Evolutionary conservation across 768 basidiomycete species (phyloP).

Genomic region (Podaxis rugospora): DNA sequence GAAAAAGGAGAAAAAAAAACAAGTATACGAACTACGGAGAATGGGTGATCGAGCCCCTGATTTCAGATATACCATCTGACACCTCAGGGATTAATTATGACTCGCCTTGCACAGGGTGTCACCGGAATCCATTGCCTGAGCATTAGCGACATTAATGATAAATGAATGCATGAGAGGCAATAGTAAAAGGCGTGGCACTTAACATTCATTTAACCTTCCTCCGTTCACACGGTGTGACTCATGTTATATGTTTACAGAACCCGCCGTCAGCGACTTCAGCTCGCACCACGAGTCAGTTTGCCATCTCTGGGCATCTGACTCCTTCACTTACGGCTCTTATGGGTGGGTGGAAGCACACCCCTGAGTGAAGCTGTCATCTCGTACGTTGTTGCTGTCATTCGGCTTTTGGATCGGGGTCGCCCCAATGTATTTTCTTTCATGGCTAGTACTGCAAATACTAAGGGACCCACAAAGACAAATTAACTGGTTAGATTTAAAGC

Average conservation of each 20-base stretch:
- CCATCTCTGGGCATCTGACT: neutral
- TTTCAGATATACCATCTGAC: constrained; percentile 48
- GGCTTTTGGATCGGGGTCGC: too few relatives aligned
- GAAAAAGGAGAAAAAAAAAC: constrained; percentile 27
- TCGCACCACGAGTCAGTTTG: neutral
- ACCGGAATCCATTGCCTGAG: neutral
- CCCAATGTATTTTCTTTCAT: too few relatives aligned
- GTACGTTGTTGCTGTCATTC: too few relatives aligned
- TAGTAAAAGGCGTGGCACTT: neutral
- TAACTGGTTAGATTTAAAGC: neutral
- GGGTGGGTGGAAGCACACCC: neutral
- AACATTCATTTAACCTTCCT: neutral
- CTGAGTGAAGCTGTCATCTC: neutral
- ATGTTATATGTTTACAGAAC: neutral
- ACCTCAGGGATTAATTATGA: neutral
- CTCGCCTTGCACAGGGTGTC: neutral
- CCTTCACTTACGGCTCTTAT: neutral
- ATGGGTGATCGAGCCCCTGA: constrained; percentile 62
- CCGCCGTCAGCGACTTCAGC: too few relatives aligned
- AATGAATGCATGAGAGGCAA: neutral
- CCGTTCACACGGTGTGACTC: neutral
- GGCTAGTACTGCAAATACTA: neutral
- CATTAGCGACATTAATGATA: neutral
- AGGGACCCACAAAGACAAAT: constrained; percentile 3
- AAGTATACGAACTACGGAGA: constrained; percentile 34